Evolutionary conservation across 2,329 filamentous ascomycete species (phyloP), one percentile per base, ranked within the genome.

Genomic region (Fusarium anthophilum): DNA sequence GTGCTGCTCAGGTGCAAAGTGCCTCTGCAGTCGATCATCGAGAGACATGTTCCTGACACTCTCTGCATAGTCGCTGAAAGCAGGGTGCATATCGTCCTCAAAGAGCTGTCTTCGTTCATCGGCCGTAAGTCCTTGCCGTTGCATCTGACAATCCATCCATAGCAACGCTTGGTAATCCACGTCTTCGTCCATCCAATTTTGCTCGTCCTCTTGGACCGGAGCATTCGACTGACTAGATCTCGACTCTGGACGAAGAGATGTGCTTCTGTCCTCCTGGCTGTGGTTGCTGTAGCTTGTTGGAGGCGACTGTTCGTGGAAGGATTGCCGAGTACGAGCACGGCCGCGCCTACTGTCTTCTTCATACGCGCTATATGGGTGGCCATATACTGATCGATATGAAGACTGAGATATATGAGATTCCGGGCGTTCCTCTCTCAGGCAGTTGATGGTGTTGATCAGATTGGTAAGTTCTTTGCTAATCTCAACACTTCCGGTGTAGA

Each of bases 51-150:
- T 63, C 22, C 53, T 28, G 20, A 51, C 38, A 37, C 54, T 73
- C 22, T 63, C 45, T 20, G 41, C 39, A 51, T 66, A 78, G 45
- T 77, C 73, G 32, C 73, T 68, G 15, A 78, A 57, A 13, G 63
- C 69, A n/a, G 73, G 70, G 20, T 77, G 73, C 32, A 73, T 53
- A n/a, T 71, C 58, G 5, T 66, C 38, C 55, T 57, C 64, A 51
- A 61, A 66, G 38, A 66, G 41, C 41, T 66, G n/a, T 39, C 45
- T 56, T 35, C 66, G 69, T 51, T 75, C 56, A 22, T 70, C 50
- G 7, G 37, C 18, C 18, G 63, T 57, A 9, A 76, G 32, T 5
- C 73, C 68, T 41, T 62, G 65, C 8, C 41, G 22, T 24, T 69
- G 67, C 37, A 75, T 73, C 8, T 44, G 57, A 3, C 41, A 44